Percentiles rank a stretch among this genome's conserved stretches.
Conservation (phyloP, 345 rosid species). For the Euphorbia peplus region DNA sequence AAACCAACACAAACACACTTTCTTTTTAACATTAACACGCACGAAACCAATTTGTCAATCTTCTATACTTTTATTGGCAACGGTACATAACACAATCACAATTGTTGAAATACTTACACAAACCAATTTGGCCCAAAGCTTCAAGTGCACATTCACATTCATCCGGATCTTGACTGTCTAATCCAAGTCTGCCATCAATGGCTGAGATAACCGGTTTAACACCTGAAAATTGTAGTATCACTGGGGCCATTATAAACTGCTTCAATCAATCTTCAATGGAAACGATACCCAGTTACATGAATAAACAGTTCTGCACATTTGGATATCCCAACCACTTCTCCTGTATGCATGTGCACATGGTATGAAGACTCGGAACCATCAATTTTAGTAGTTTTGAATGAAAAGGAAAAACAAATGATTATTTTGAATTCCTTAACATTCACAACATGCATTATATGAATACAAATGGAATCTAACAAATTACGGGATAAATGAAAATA, state of each 20-base stretch:
- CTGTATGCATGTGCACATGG: background rate
- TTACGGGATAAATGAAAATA: background rate
- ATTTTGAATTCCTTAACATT: background rate
- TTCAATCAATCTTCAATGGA: background rate
- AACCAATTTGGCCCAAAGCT: slow-evolving; percentile 84
- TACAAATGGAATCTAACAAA: background rate
- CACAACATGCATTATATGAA: background rate
- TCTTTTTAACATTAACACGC: too few species aligned
- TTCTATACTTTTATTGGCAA: too few species aligned
- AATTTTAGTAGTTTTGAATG: background rate
- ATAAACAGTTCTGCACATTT: background rate
- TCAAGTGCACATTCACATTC: slow-evolving; percentile 81
- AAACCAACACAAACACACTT: too few species aligned
- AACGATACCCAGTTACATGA: background rate
- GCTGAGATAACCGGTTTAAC: slow-evolving; percentile 57
- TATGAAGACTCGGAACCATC: background rate
- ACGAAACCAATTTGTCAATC: too few species aligned
- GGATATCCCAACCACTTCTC: background rate
- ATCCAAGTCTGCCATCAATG: slow-evolving; percentile 56
- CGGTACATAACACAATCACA: background rate
- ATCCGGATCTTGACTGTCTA: slow-evolving; percentile 45
- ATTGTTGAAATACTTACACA: slow-evolving; percentile 48
- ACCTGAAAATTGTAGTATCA: slow-evolving; percentile 47
- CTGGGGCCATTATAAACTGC: background rate
- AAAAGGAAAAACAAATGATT: background rate